These are phyloP conservation scores for Coemansia sp. DNA, from an alignment of 192 early-diverging fungal genomes.

Conservation along the genomic window DNA sequence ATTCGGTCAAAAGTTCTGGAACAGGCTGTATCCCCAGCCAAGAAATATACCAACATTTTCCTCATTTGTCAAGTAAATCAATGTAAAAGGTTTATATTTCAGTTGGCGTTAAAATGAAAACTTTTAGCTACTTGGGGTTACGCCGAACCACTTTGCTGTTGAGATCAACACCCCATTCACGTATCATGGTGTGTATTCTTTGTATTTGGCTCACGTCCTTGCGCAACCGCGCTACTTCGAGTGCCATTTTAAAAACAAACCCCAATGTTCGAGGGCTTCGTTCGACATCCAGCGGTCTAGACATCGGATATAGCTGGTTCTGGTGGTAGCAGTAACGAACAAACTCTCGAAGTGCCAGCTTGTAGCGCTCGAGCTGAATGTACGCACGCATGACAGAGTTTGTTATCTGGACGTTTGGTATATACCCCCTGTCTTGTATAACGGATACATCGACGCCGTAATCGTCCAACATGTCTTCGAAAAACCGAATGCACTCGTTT, in stretches of 20 bases:
- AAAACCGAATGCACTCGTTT: conserved; percentile 41
- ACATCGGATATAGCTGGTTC: conserved; percentile 19
- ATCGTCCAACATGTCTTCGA: conserved; percentile 41
- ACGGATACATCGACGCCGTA: conserved; percentile 8
- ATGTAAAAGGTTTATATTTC: no score
- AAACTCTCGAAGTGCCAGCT: conserved; percentile 40
- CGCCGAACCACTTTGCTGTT: neutral
- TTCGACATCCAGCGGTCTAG: conserved; percentile 20
- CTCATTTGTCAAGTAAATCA: no score
- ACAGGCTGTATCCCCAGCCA: no score
- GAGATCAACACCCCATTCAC: conserved; percentile 21
- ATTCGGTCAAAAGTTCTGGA: no score
- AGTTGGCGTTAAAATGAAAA: no score
- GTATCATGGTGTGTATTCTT: conserved; percentile 29
- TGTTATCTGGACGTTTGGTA: conserved; percentile 38
- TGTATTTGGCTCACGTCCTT: conserved; percentile 6
- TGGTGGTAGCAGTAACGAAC: conserved; percentile 39
- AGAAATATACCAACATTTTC: no score
- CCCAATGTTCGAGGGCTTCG: conserved; percentile 10
- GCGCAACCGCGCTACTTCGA: conserved; percentile 16
- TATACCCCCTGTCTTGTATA: conserved; percentile 9
- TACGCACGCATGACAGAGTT: conserved; percentile 52
- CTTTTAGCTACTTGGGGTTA: no score
- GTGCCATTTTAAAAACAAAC: conserved; percentile 39
- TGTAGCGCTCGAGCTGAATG: conserved; percentile 20